Evolutionary conservation across 2,329 filamentous ascomycete species (phyloP).

Genomic region (Fusarium redolens): DNA sequence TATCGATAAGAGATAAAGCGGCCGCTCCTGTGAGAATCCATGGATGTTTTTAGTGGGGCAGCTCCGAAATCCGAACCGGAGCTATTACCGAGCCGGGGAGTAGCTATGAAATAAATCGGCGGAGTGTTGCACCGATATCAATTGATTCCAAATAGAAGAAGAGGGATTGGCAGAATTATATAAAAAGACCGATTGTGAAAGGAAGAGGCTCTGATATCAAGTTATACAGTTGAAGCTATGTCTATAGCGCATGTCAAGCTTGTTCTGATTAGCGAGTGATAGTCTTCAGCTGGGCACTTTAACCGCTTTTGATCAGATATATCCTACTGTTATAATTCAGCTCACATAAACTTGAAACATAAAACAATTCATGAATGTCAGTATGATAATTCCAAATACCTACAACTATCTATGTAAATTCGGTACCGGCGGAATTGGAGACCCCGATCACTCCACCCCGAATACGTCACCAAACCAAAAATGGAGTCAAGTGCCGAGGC

Average conservation of each 20-base stretch:
- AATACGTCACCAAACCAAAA: slow-evolving; percentile 40
- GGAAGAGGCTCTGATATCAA: not conserved
- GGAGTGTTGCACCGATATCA: slow-evolving; percentile 10
- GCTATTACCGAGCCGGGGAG: slow-evolving; percentile 34
- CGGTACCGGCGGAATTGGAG: slow-evolving; percentile 39
- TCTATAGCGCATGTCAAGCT: not conserved
- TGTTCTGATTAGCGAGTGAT: slow-evolving; percentile 13
- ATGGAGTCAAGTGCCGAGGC: slow-evolving; percentile 38
- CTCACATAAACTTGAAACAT: not conserved
- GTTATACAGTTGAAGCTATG: not conserved
- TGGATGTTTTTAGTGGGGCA: slow-evolving; percentile 18
- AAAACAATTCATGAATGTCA: not conserved
- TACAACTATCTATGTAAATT: not conserved
- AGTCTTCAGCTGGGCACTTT: not conserved
- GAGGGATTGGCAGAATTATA: not conserved
- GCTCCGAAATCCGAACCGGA: slow-evolving; percentile 5
- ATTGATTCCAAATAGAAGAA: slow-evolving; percentile 21
- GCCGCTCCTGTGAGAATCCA: not conserved
- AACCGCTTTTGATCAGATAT: slow-evolving; percentile 18
- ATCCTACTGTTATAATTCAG: not conserved
- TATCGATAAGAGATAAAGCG: slow-evolving; percentile 22
- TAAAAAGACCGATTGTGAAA: slow-evolving; percentile 3
- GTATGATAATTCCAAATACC: slow-evolving; percentile 24
- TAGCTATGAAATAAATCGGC: slow-evolving; percentile 7
- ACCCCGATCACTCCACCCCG: slow-evolving; percentile 31